Evolutionary conservation across 352 stramenopile genomes (phyloP).

Genomic region (Phytophthora citrophthora): DNA sequence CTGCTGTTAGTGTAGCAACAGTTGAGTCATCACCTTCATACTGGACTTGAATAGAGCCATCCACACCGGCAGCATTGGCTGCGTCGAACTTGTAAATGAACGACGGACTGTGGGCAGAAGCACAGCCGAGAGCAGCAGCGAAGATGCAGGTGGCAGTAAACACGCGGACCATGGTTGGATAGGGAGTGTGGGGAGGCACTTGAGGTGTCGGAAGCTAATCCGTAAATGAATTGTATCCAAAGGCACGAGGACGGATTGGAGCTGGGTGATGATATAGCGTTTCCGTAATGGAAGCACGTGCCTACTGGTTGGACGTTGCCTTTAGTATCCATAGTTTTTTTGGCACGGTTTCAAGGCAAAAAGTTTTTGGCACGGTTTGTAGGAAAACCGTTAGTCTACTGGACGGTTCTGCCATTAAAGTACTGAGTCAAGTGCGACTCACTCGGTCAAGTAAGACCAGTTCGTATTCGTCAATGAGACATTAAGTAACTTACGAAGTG

Average conservation of each 20-base stretch:
- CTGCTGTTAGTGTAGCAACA: slow-evolving; percentile 35
- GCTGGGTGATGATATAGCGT: slow-evolving; percentile 1
- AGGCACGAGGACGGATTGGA: not conserved
- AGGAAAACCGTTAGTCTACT: slow-evolving; percentile 2
- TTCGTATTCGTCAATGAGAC: no score
- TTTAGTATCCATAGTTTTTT: no score
- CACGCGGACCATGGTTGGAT: slow-evolving; percentile 9
- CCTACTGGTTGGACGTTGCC: no score
- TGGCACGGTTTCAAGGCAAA: no score
- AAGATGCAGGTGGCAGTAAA: slow-evolving; percentile 3
- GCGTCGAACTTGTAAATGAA: slow-evolving; percentile 56
- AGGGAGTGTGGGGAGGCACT: not conserved
- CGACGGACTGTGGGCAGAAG: slow-evolving; percentile 9
- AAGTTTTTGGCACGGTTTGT: no score
- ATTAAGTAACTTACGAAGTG: no score
- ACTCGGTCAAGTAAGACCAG: no score
- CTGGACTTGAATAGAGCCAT: slow-evolving; percentile 45
- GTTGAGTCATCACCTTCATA: slow-evolving; percentile 38
- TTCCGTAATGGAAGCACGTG: not conserved
- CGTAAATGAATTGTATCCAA: slow-evolving; percentile 10
- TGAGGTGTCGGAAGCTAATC: slow-evolving; percentile 20
- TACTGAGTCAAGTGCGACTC: slow-evolving; percentile 1
- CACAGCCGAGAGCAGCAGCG: not conserved
- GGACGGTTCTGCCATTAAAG: slow-evolving; percentile 14
- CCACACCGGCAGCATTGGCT: slow-evolving; percentile 34